Conservation (phyloP, 2,329 filamentous ascomycete genomes). For the Pyrenochaeta sp. region DNA sequence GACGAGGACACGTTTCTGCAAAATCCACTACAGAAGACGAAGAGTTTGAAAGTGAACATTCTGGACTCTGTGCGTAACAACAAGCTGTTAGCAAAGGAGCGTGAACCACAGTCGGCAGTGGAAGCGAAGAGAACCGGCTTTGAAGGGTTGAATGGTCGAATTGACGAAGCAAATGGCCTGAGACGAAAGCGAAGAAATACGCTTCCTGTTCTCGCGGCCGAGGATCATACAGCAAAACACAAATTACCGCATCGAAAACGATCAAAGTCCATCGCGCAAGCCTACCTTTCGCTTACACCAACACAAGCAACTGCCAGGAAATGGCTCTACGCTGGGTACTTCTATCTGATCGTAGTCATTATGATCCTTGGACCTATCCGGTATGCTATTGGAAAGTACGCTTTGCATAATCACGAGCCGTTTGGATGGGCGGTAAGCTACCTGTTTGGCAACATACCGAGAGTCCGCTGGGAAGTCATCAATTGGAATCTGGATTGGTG, state of each 20-base stretch:
- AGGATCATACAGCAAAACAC: conserved; percentile 30
- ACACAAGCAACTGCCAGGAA: conserved; percentile 79
- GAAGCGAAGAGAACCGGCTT: conserved; percentile 34
- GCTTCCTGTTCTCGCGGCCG: conserved; percentile 36
- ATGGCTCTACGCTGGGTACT: conserved; percentile 82
- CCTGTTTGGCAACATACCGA: conserved; percentile 78
- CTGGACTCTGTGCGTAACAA: conserved; percentile 27
- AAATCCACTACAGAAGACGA: conserved; percentile 32
- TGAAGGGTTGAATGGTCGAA: conserved; percentile 9
- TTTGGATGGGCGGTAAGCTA: conserved; percentile 94
- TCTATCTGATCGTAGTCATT: conserved; percentile 72
- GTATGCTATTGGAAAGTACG: conserved; percentile 70
- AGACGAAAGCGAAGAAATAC: conserved; percentile 45
- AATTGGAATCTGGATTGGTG: conserved; percentile 74
- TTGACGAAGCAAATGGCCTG: conserved; percentile 3
- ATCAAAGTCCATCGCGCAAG: conserved; percentile 56
- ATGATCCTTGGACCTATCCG: conserved; percentile 78
- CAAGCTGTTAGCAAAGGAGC: conserved; percentile 14
- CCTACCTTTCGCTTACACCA: conserved; percentile 82
- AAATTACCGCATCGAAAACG: conserved; percentile 34
- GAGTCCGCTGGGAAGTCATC: conserved; percentile 76
- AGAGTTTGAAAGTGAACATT: conserved; percentile 40
- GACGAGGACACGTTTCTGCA: conserved; percentile 51
- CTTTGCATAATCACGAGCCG: conserved; percentile 78
- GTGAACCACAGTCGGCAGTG: conserved; percentile 40